Evolutionary conservation across 306 rosid species (phyloP), one percentile per base, ranked within the genome.

Genomic region (Astragalus glycyphyllos): DNA sequence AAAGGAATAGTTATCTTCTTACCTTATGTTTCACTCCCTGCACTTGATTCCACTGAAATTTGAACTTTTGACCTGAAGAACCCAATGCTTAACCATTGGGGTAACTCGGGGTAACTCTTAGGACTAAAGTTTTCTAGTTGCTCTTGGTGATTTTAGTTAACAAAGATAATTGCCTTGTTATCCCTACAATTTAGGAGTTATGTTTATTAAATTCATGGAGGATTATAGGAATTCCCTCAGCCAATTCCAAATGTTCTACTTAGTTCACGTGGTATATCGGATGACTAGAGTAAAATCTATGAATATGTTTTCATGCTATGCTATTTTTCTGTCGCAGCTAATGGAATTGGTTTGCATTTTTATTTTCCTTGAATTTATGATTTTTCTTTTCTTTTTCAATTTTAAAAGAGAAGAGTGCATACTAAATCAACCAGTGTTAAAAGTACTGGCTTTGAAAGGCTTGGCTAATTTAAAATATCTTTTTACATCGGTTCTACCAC

Each of bases 341-440:
- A 50, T 50, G 71, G 37, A 47, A n/a, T 54, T 63, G 14, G 65
- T 46, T 48, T 49, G 32, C 6, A 1, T 14, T 34, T 54, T n/a
- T n/a, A n/a, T n/a, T 55, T 41, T 20, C 14, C 13, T 59, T 59
- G 58, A 58, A 45, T 45, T 50, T 26, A 13, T 29, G 42, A 6
- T 11, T 70, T 56, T 56, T 45, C 6, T 48, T 58, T 34, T 71
- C 40, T 50, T 46, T 71, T 71, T 58, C 68, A 32, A 31, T 69
- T 3, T 45, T 45, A 12, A 56, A 29, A 42, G 41, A 31, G 37
- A 54, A 10, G 35, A 4, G 6, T 55, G 29, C 6, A 14, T 14
- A 58, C 16, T 55, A 10, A 49, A 38, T 4, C 31, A 4, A 26
- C 31, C 3, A 4, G 3, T 26, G 31, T 26, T 26, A 26, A 26